phyloP scores from a whole-genome alignment of 331 rosid genomes.

The Rhamnella rubrinervis region DNA sequence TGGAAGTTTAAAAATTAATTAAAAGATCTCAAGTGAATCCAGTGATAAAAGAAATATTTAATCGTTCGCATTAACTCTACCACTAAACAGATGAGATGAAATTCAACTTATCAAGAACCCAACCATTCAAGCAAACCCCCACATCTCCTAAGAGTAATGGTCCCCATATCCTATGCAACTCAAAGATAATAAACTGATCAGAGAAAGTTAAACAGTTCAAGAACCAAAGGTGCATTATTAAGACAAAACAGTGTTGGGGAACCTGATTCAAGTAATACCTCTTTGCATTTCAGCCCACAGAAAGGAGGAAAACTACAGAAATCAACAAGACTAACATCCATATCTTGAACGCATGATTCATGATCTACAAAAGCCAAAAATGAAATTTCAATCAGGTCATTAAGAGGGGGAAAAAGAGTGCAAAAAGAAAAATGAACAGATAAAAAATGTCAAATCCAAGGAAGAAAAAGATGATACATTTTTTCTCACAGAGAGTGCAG shows the following conservation, averaged over 20 bases:
- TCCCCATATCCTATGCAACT: conserved; percentile 5
- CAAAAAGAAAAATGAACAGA: conserved; percentile 20
- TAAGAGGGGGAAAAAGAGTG: neutral
- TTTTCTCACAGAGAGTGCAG: conserved; percentile 78
- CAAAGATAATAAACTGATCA: neutral
- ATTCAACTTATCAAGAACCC: neutral
- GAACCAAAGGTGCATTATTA: neutral
- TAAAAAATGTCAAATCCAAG: conserved; percentile 21
- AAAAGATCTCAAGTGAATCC: too few species aligned
- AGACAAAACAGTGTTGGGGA: conserved; percentile 4
- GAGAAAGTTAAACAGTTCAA: neutral
- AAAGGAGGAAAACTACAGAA: conserved; percentile 37
- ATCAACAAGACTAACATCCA: conserved; percentile 36
- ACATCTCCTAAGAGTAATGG: neutral
- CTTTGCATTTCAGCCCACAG: conserved; percentile 90
- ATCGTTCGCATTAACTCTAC: too few species aligned
- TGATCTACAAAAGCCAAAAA: conserved; percentile 58
- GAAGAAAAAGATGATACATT: conserved; percentile 55
- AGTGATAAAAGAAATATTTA: too few species aligned
- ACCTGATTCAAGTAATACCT: conserved; percentile 47
- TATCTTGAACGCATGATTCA: conserved; percentile 52
- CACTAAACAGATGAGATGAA: neutral
- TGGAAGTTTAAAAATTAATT: too few species aligned
- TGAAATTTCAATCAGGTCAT: conserved; percentile 19
- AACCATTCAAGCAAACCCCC: neutral